Base-by-base conservation (phyloP, 139 green algal genomes). In the Chlamydomonas applanata region DNA sequence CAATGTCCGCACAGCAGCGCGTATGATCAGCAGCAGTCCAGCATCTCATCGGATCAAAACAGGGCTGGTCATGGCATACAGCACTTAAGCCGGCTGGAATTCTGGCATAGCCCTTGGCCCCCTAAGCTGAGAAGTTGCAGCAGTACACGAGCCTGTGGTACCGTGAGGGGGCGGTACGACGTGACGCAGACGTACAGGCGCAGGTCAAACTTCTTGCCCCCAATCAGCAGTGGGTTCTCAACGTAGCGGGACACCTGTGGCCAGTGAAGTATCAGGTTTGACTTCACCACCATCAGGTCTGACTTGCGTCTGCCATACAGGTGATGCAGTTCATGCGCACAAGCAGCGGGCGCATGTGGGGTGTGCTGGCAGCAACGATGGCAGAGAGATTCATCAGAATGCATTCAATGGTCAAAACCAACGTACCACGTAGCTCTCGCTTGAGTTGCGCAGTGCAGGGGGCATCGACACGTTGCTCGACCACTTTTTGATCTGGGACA, bases 181-280 rank as follows among this genome's bases (percentile, higher is more conserved):
- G 82, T 80, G 27, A 93, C 86, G 52, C 85, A 53, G 30, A 91
- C 88, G 67, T 92, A 94, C 52, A 94, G 71, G 2, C 89, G 75
- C 70, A 94, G 72, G 81, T 94, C 89, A 75, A 94, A 92, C 80
- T 94, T 94, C 76, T 90, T 91, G 54, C 87, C 87, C 3, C 73
- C 30, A 30, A 87, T 79, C 52, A 91, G 80, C 69, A 87, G 64
- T 22, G 79, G 84, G 60, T 80, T 82, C 46, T 91, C 80, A 30
- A 93, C 84, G 81, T 94, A 92, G 3, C 79, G 64, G 0, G 77
- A 82, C 54, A 86, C 76, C 32, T 73, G 67, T 36, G 7, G 11
- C 40, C 27, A 20, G 16, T 66, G 59, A n/a, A n/a, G n/a, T n/a
- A n/a, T n/a, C n/a, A n/a, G n/a, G n/a, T n/a, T n/a, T n/a, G n/a